Percentiles rank a stretch among this genome's conserved stretches.
Conservation (phyloP, 352 stramenopile genomes). For the Phytophthora litchii region DNA sequence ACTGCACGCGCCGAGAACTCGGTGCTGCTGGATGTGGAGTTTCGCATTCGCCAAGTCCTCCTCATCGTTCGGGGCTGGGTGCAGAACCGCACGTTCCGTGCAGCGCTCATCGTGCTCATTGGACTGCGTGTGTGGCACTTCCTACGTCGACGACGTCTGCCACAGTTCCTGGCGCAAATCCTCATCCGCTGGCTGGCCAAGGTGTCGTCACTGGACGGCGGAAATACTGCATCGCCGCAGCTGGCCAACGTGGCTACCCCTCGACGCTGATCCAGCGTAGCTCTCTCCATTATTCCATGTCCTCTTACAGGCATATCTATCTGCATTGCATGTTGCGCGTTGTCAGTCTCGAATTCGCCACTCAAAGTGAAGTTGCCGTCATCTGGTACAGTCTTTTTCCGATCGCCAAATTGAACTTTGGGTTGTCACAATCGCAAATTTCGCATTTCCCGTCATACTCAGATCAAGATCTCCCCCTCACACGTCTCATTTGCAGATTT, state of each 20-base stretch:
- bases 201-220: conserved; percentile 55
- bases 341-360: neutral
- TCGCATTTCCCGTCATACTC: conserved; percentile 11
- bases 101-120: conserved; percentile 55
- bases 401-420: conserved; percentile 1
- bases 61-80: conserved; percentile 50
- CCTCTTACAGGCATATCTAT: conserved; percentile 20
- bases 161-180: conserved; percentile 62
- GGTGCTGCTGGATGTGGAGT: conserved; percentile 48
- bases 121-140: conserved; percentile 60
- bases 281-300: conserved; percentile 8
- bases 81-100: conserved; percentile 53
- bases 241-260: conserved; percentile 6
- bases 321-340: conserved; percentile 7
- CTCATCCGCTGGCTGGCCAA: conserved; percentile 67
- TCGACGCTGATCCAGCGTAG: conserved; percentile 17
- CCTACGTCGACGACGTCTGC: conserved; percentile 50
- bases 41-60: conserved; percentile 39
- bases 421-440: conserved; percentile 10
- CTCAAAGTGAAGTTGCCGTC: conserved; percentile 12
- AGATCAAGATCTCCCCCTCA: conserved; percentile 22
- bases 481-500: conserved; percentile 35
- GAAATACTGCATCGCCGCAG: conserved; percentile 1
- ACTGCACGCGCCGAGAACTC: conserved; percentile 44
- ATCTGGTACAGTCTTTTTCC: conserved; percentile 11